A percentile compares a stretch with the other conserved stretches of the same genome.
Evolutionary conservation across 345 rosid species (phyloP).

Genomic region (Populus deltoides): DNA sequence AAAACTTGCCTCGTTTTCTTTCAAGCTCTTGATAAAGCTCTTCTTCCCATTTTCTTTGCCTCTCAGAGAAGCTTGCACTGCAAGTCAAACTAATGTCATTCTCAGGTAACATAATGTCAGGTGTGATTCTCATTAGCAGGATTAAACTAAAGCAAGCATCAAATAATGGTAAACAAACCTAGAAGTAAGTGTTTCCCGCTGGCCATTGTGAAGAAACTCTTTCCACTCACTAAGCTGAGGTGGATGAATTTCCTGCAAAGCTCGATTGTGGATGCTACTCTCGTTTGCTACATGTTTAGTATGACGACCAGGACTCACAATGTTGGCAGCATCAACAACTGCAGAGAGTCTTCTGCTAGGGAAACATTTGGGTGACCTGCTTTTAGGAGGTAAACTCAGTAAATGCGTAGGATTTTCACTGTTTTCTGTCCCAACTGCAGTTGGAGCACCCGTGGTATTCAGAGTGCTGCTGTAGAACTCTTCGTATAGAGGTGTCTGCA

Average conservation of each 20-base stretch:
- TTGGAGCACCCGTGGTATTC: slow-evolving; percentile 12
- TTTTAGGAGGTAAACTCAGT: slow-evolving; percentile 37
- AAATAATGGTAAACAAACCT: slow-evolving; percentile 5
- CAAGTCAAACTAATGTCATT: slow-evolving; percentile 18
- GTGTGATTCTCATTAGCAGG: not conserved
- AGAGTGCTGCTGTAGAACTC: slow-evolving; percentile 26
- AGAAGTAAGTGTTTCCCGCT: slow-evolving; percentile 15
- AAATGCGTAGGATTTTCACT: slow-evolving; percentile 13
- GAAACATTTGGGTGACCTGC: slow-evolving; percentile 68
- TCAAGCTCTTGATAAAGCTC: slow-evolving; percentile 33
- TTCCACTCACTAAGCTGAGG: slow-evolving; percentile 45
- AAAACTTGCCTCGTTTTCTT: slow-evolving; percentile 31
- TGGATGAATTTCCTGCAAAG: slow-evolving; percentile 56
- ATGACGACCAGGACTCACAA: slow-evolving; percentile 16
- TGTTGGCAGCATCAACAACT: slow-evolving; percentile 19
- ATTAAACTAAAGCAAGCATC: not conserved
- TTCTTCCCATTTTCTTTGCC: slow-evolving; percentile 33
- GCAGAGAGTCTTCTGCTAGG: slow-evolving; percentile 76
- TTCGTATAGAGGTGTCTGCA: slow-evolving; percentile 31
- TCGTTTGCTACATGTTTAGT: slow-evolving; percentile 36
- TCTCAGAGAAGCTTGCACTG: slow-evolving; percentile 25
- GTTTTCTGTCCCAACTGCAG: slow-evolving; percentile 5
- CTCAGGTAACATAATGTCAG: slow-evolving; percentile 1
- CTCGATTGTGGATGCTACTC: slow-evolving; percentile 31
- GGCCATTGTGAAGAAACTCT: slow-evolving; percentile 18